Evolutionary conservation across 78 protist genomes (phyloP).

Genomic region (Tieghemostelium lacteum): DNA sequence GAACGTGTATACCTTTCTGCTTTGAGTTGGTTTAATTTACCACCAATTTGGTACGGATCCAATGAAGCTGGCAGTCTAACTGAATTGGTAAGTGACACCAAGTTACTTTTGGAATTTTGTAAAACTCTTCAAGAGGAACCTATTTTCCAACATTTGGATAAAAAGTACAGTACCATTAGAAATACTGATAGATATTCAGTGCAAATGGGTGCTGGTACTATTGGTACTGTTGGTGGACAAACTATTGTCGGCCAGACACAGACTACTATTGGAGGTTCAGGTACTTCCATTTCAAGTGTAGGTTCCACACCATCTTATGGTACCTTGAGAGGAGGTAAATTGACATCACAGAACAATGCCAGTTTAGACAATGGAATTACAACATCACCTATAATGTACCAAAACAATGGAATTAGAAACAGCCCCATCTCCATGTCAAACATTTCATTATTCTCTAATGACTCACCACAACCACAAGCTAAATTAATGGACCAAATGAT

Average conservation of each 20-base stretch:
- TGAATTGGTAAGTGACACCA: constrained; percentile 26
- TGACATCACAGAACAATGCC: too few species aligned
- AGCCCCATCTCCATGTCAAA: neutral
- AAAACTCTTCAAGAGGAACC: constrained; percentile 64
- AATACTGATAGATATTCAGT: too few species aligned
- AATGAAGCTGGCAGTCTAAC: constrained; percentile 30
- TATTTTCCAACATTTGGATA: constrained; percentile 23
- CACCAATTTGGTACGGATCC: constrained; percentile 77
- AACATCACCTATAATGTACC: neutral
- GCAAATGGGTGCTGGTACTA: neutral
- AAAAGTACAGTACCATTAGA: constrained; percentile 9
- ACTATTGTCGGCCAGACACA: neutral
- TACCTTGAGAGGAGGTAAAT: neutral
- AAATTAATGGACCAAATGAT: neutral
- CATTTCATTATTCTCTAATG: neutral
- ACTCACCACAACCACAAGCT: neutral
- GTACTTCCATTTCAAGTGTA: neutral
- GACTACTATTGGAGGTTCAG: neutral
- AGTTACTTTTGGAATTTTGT: constrained; percentile 55
- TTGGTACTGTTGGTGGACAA: neutral
- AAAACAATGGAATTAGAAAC: too few species aligned
- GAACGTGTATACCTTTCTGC: constrained; percentile 75
- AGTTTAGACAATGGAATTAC: neutral
- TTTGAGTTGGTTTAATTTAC: constrained; percentile 73
- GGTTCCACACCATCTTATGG: neutral